These are phyloP conservation scores for Besnoitia besnoiti DNA, from an alignment of 169 alveolate genomes.

Conservation along the genomic window DNA sequence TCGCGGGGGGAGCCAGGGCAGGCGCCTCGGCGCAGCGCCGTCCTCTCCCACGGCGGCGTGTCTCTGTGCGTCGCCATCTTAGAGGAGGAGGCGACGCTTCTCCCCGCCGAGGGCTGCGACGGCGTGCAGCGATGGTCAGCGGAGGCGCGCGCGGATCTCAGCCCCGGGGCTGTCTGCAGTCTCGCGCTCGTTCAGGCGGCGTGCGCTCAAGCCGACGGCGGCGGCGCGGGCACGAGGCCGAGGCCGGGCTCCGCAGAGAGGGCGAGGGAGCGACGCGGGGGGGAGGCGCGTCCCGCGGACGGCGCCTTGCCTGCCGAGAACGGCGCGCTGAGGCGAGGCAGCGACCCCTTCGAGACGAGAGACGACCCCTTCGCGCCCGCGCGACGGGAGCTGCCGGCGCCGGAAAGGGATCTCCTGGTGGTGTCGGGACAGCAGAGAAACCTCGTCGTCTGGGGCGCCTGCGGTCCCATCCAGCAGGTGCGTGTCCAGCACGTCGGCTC, in stretches of 20 bases:
- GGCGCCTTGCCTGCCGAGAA: too few relatives aligned
- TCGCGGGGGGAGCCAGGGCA: neutral
- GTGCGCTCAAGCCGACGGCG: neutral
- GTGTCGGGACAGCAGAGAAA: neutral
- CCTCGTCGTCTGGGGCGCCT: neutral
- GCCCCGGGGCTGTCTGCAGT: too few relatives aligned
- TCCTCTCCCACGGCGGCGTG: neutral
- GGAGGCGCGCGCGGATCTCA: too few relatives aligned
- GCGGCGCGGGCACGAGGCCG: too few relatives aligned
- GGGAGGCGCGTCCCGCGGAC: too few relatives aligned
- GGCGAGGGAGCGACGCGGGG: too few relatives aligned
- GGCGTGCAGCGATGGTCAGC: neutral
- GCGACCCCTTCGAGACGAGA: neutral
- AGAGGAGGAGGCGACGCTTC: neutral
- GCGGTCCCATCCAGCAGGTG: neutral
- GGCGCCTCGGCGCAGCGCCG: neutral
- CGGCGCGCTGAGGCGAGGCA: too few relatives aligned
- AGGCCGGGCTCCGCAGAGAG: too few relatives aligned
- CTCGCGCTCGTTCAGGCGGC: too few relatives aligned
- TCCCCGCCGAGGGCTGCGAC: neutral
- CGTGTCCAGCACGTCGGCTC: conserved; percentile 3
- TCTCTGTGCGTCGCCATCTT: neutral
- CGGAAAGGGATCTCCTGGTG: neutral
- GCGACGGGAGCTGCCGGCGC: neutral
- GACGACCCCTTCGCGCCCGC: neutral